Base-by-base conservation (phyloP, 2,329 filamentous ascomycete species). In the Hypoxylon sp. region DNA sequence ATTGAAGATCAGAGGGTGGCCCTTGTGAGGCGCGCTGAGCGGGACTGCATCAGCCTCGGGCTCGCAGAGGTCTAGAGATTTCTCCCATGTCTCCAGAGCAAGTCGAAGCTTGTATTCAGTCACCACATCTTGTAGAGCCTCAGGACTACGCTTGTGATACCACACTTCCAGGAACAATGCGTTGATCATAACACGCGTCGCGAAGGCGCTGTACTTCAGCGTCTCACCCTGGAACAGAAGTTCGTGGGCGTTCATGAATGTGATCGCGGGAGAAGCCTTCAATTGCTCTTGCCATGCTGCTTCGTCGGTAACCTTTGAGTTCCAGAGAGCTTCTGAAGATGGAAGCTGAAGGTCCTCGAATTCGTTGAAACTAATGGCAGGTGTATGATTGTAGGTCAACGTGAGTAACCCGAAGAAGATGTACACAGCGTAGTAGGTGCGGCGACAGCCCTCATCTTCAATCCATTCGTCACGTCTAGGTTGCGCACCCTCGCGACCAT, bases 81-180 rank as follows among this genome's bases (percentile, higher is more conserved):
- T 97, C 84, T 98, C 94, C 96, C 96, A 99, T n/a, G 95, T 98
- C 83, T 98, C 95, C 59, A 99, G 85, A 55, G 96, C 96, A 58
- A 98, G 89, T 63, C 96, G 90, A 68, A 99, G 91, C 85, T 98
- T 98, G 87, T 97, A 98, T 82, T 98, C 96, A 2, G 95, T 97
- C 48, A 98, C 95, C 41, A 98, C 94, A 77, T 98, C 95, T 81
- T 98, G 96, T 43, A 98, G 85, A 55, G 95, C 94, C 79, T 98
- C 94, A n/a, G 95, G 95, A 79, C 93, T 98, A 77, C 96, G 93
- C 87, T 98, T 98, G 84, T 98, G 93, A 78, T 97, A 97, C 96
- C 96, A 99, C 2, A 98, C 95, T 80, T 98, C 96, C 52, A 99
- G 87, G 85, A 98, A 99, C 71, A 99, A 86, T 10, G 96, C 95